Percentiles rank a stretch among this genome's conserved stretches.
These are phyloP conservation scores for Saccharomyces hybrid DNA, from an alignment of 1,139 yeast genomes.

Conservation along the genomic window DNA sequence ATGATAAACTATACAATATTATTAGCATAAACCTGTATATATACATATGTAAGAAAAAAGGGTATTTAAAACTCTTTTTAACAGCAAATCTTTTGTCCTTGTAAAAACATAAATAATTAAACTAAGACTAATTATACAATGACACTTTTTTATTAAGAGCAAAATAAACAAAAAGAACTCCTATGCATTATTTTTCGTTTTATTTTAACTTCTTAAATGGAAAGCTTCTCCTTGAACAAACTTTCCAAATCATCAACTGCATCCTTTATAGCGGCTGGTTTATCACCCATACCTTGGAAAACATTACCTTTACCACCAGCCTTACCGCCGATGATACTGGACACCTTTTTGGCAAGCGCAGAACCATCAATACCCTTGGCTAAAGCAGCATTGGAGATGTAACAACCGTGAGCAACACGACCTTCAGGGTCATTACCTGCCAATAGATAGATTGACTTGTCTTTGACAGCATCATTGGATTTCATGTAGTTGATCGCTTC, in stretches of 20 bases:
- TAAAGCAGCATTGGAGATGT: slow-evolving; percentile 64
- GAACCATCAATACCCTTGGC: slow-evolving; percentile 69
- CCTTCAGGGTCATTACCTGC: slow-evolving; percentile 58
- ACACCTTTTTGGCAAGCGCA: slow-evolving; percentile 65
- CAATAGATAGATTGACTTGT: slow-evolving; percentile 72
- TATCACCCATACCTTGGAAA: slow-evolving; percentile 95
- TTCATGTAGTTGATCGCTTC: slow-evolving; percentile 86
- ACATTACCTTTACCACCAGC: slow-evolving; percentile 98
- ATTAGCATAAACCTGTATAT: neutral
- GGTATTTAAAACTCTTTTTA: neutral
- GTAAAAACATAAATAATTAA: neutral
- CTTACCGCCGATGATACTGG: slow-evolving; percentile 81
- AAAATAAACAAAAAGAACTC: neutral
- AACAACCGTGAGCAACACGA: slow-evolving; percentile 94
- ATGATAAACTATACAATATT: neutral
- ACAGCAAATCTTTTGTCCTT: neutral
- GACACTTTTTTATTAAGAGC: neutral
- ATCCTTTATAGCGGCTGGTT: slow-evolving; percentile 54
- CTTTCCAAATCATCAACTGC: slow-evolving; percentile 67
- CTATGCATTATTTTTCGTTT: neutral
- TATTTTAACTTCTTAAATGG: slow-evolving; percentile 9
- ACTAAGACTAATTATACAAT: neutral
- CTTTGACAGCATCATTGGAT: slow-evolving; percentile 51
- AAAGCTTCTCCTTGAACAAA: slow-evolving; percentile 51
- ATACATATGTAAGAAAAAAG: neutral